phyloP scores from a whole-genome alignment of 129 eudicot genomes.

The sunflower (Helianthus annuus) region HanXRQr2.0-SUNRISE NC_035442.2:176242837-176243336 shows the following conservation, averaged over 20 bases:
- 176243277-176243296: constrained; percentile 48
- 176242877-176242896: constrained; percentile 50
- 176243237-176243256: constrained; percentile 91
- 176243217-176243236: constrained; percentile 65
- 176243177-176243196: constrained; percentile 56
- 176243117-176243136: constrained; percentile 78
- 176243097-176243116: constrained; percentile 64
- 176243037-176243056: constrained; percentile 60
- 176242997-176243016: constrained; percentile 82
- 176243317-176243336: constrained; percentile 93
- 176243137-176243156: constrained; percentile 86
- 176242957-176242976: constrained; percentile 51
- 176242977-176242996: constrained; percentile 70
- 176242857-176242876: constrained; percentile 63
- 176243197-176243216: constrained; percentile 49
- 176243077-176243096: constrained; percentile 42
- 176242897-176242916: constrained; percentile 64
- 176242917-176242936: constrained; percentile 85
- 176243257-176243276: constrained; percentile 75
- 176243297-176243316: constrained; percentile 45
- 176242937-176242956: constrained; percentile 66
- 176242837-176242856: constrained; percentile 73
- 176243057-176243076: constrained; percentile 65
- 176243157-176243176: constrained; percentile 75
- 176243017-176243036: constrained; percentile 82